Evolutionary conservation across 768 basidiomycete species (phyloP), one percentile per base, ranked within the genome.

Genomic region (Agaricus subrufescens): DNA sequence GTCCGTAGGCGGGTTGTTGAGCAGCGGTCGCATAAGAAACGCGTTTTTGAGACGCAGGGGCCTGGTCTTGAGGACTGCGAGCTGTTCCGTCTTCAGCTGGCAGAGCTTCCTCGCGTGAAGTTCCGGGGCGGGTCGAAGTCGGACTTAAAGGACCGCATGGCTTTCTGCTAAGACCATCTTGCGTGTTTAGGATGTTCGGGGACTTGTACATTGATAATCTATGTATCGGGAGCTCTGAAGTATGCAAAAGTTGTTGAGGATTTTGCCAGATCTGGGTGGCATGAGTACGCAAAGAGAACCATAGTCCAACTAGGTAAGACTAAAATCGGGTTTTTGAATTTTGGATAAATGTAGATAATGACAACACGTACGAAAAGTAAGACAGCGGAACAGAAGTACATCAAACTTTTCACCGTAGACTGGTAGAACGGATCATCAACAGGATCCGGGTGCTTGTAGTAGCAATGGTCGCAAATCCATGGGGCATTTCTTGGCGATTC

Each of bases 251-350:
- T 47, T 85, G 87, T 58, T 89, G 94, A 2, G 95, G 95, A 67
- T 98, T 98, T 67, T 98, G 94, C 97, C 97, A 99, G 62, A 99
- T 99, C 67, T 98, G 97, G 12, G 89, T 86, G 6, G 97, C 97
- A 67, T 99, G 97, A 1, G 97, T 99, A 46, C 93, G 87, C 15
- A 99, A 84, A 39, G 97, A 98, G 76, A 99, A 99, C 97, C 97
- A 98, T 0, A 98, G 78, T 37, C 97, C 97, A 57, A 98, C 83
- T 46, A 98, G 82, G 70, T 99, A 99, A 1, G 97, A 98, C 94
- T 98, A 45, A 23, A 14, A 34, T 19, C 44, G 15, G 37, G 43
- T 10, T 45, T 39, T 63, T 42, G 65, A 58, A 37, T 38, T 37
- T 49, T 30, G 26, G 25, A 29, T 3, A 30, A 50, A 9, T 19